These are phyloP conservation scores for Trichoderma harzianum DNA, from an alignment of 2,329 filamentous ascomycete genomes.

Conservation along the genomic window DNA sequence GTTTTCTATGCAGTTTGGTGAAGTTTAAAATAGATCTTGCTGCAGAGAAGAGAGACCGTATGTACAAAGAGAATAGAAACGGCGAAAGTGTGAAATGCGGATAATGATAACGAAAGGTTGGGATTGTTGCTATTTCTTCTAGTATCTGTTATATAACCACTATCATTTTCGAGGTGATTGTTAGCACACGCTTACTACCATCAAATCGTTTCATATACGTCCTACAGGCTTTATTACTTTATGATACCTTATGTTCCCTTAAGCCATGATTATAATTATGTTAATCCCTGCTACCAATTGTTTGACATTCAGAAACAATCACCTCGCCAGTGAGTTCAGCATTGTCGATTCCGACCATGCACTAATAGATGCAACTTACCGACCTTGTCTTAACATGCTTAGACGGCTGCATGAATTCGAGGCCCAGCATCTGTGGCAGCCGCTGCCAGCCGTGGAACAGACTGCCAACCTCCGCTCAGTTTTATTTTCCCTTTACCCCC, in stretches of 20 bases:
- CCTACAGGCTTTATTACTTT: too few species aligned
- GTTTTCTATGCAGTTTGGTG: too few species aligned
- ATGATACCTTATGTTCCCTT: too few species aligned
- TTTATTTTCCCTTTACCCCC: neutral
- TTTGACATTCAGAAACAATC: neutral
- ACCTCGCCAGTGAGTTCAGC: neutral
- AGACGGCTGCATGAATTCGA: neutral
- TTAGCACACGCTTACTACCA: too few species aligned
- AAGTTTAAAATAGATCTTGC: too few species aligned
- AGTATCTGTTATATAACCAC: neutral
- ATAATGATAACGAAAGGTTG: too few species aligned
- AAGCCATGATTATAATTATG: neutral
- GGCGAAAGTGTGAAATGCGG: too few species aligned
- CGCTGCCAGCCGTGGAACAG: neutral
- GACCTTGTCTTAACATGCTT: neutral
- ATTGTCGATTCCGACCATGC: rapidly evolving
- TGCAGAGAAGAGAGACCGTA: too few species aligned
- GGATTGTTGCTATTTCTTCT: neutral
- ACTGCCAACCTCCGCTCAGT: neutral
- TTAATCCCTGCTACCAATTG: neutral
- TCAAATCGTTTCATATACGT: too few species aligned
- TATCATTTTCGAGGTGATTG: too few species aligned
- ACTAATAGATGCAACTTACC: neutral
- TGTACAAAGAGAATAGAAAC: too few species aligned
- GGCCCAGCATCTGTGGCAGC: neutral